These are phyloP conservation scores for Pouteria campechiana DNA, from an alignment of 179 eudicot genomes.

Conservation along the genomic window DNA sequence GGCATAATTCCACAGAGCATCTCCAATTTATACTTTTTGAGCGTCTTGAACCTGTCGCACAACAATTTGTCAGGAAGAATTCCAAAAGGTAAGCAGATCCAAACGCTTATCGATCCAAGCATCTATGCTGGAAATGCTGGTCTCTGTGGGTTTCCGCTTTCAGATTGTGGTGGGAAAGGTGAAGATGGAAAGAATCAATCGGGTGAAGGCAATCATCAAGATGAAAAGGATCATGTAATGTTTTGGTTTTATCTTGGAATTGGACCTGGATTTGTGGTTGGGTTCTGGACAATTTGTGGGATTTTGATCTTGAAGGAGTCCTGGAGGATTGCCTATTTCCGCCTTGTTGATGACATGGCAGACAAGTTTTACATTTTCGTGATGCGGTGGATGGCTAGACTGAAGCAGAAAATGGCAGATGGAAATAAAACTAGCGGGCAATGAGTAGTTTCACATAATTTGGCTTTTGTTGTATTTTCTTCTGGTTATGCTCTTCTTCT, in stretches of 20 bases:
- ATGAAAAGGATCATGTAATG: background rate
- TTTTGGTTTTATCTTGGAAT: constrained; percentile 8
- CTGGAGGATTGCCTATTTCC: constrained; percentile 10
- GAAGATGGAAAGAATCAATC: too few relatives aligned
- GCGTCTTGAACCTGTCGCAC: constrained; percentile 12
- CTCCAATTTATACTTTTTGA: constrained; percentile 5
- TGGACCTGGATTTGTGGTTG: constrained; percentile 10
- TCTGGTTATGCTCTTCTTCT: too few relatives aligned
- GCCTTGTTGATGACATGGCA: background rate
- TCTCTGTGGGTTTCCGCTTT: constrained; percentile 9
- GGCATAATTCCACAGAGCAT: constrained; percentile 18
- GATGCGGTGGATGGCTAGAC: too few relatives aligned
- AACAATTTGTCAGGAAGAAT: constrained; percentile 16
- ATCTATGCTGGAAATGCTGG: constrained; percentile 6
- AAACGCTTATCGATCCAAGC: constrained; percentile 6
- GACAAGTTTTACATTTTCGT: too few relatives aligned
- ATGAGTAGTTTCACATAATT: too few relatives aligned
- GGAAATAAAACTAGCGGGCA: too few relatives aligned
- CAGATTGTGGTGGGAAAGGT: too few relatives aligned
- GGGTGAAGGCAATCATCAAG: too few relatives aligned
- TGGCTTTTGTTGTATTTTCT: too few relatives aligned
- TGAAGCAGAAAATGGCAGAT: too few relatives aligned
- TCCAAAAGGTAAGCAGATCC: constrained; percentile 14
- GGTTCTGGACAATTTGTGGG: constrained; percentile 1
- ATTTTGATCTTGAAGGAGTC: constrained; percentile 2